Evolutionary conservation across 1,284 basidiomycete genomes (phyloP), one percentile per base, ranked within the genome.

Genomic region (Trametes pubescens): DNA sequence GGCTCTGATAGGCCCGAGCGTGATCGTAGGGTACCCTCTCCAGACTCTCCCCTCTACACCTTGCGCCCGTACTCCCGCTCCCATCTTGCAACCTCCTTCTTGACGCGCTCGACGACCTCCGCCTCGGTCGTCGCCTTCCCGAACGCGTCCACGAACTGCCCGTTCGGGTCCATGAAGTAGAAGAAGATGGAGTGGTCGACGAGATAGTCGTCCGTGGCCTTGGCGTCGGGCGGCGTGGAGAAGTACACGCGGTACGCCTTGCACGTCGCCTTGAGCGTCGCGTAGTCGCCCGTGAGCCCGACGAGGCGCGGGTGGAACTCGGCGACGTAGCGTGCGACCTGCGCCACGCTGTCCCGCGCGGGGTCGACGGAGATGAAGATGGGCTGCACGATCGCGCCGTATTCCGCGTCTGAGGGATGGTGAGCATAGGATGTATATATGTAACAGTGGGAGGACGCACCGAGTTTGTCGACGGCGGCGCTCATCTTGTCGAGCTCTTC

Each of bases 191-290:
- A 91, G 79, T 98, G 96, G 78, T 98, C 96, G 35, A 99, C 97
- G 57, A 99, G 86, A 77, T 99, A 99, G 81, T 99, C 97, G 56
- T 88, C 89, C 21, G 82, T 87, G 0, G 96, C 88, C 73, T 93
- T 88, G 7, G 96, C 94, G 72, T 93, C 83, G 3, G 95, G 95
- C 3, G 97, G 98, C 6, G 97, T 99, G 21, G 94, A 96, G 82
- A 99, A 99, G 81, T 99, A 99, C 40, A 99, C 97, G 35, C 98
- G 90, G 79, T 97, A 99, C 40, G 91, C 89, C 79, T 96, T 98
- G 85, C 97, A 99, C 14, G 91, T 88, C 44, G 88, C 83, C 77
- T 98, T 98, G 67, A 93, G 91, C 26, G 86, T 84, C n/a, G 89
- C 88, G 73, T 96, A 99, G 40, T 90, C 81, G 16, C 98, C 97